These are phyloP conservation scores for Westerdykella ornata DNA, from an alignment of 2,329 filamentous ascomycete genomes.

Conservation along the genomic window DNA sequence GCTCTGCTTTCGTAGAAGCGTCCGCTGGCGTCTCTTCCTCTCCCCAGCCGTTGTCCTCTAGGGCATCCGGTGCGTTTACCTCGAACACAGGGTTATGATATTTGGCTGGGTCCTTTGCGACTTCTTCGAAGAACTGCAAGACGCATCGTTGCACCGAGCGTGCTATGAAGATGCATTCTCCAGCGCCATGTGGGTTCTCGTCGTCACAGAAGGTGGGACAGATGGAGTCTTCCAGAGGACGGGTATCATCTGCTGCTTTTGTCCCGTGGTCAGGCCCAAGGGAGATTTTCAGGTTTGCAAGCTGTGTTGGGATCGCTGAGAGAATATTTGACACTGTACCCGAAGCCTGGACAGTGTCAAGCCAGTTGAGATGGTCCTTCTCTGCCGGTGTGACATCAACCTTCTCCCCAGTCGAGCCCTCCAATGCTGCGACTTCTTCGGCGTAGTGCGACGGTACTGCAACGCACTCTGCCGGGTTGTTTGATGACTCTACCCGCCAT, in stretches of 20 bases:
- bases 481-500: slow-evolving; percentile 21
- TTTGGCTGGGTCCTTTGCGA: slow-evolving; percentile 43
- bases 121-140: slow-evolving; percentile 55
- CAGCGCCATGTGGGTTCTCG: slow-evolving; percentile 44
- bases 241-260: not conserved
- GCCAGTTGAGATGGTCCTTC: slow-evolving; percentile 7
- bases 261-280: not conserved
- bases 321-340: not conserved
- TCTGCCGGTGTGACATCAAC: not conserved
- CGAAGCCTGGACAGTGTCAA: slow-evolving; percentile 3
- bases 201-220: slow-evolving; percentile 57
- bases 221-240: slow-evolving; percentile 26
- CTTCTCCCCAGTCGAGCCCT: not conserved
- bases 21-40: not conserved
- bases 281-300: not conserved
- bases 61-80: not conserved
- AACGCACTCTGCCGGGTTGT: slow-evolving; percentile 17
- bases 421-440: not conserved
- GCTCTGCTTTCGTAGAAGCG: not conserved
- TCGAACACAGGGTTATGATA: slow-evolving; percentile 28
- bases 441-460: slow-evolving; percentile 19
- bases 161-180: slow-evolving; percentile 53
- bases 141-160: slow-evolving; percentile 49
- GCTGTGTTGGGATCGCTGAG: not conserved
- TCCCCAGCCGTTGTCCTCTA: not conserved